Conservation (phyloP, 2,329 filamentous ascomycete genomes). For the Epichloe coenophiala region DNA sequence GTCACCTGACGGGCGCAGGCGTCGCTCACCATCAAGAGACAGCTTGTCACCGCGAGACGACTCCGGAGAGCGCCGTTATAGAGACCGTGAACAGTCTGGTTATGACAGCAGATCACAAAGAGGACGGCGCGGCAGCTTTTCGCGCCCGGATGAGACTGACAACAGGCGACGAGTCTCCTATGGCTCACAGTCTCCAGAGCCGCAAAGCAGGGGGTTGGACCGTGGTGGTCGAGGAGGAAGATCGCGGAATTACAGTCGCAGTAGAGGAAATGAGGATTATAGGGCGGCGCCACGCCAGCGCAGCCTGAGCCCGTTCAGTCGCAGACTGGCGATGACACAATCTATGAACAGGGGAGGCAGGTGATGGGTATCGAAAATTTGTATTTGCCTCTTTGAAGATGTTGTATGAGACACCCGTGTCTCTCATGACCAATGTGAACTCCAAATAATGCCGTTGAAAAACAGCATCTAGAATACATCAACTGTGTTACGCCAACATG, state of each 20-base stretch:
- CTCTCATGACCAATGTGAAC: conserved; percentile 3
- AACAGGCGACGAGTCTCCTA: conserved; percentile 4
- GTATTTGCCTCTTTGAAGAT: conserved; percentile 1
- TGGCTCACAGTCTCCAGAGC: conserved; percentile 13
- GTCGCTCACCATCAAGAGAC: conserved; percentile 15
- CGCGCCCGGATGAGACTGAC: background rate
- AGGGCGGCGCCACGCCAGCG: conserved; percentile 41
- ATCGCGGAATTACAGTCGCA: background rate
- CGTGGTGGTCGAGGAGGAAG: conserved; percentile 1
- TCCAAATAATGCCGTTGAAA: background rate
- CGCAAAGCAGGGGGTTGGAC: conserved; percentile 4
- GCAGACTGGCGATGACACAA: conserved; percentile 68
- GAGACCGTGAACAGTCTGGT: conserved; percentile 11
- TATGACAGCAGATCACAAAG: background rate
- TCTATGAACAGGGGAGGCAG: conserved; percentile 42
- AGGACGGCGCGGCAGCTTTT: conserved; percentile 1
- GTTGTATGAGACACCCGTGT: background rate
- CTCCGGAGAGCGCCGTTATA: conserved; percentile 11
- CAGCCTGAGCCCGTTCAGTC: conserved; percentile 86
- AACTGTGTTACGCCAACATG: conserved; percentile 23
- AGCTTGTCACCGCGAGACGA: conserved; percentile 17
- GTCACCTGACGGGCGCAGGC: conserved; percentile 11
- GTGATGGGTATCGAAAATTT: conserved; percentile 29
- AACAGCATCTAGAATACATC: background rate
- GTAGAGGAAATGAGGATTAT: conserved; percentile 1